Percentiles rank a stretch among this genome's conserved stretches.
phyloP scores from a whole-genome alignment of 768 basidiomycete species.

The Lentinula sp. region DNA sequence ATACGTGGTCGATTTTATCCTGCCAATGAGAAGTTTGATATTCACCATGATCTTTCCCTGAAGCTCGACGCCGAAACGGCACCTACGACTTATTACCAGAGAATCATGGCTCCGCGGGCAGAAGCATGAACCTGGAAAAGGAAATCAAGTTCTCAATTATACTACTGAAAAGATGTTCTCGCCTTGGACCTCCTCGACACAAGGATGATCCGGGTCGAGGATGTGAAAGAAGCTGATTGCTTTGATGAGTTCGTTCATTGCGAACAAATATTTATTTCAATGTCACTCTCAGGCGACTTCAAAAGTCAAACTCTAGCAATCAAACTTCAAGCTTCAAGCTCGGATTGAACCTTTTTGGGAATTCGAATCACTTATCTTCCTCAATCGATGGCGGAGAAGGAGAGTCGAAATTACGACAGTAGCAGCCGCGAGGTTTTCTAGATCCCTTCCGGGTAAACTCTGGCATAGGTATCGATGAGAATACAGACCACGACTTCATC shows the following conservation, averaged over 20 bases:
- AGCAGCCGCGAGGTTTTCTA: not conserved
- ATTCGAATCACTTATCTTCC: no score
- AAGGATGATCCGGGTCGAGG: slow-evolving; percentile 1
- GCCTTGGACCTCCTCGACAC: not conserved
- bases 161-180: not conserved
- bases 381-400: not conserved
- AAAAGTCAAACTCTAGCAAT: not conserved
- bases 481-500: not conserved
- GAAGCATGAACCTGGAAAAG: not conserved
- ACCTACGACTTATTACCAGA: not conserved
- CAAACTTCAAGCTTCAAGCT: not conserved
- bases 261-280: not conserved
- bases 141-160: not conserved
- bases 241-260: not conserved
- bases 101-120: not conserved
- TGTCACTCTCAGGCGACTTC: not conserved
- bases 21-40: not conserved
- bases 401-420: not conserved
- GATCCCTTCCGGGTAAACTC: not conserved
- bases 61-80: not conserved
- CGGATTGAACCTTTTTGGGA: not conserved
- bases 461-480: not conserved
- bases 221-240: not conserved
- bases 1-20: not conserved
- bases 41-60: not conserved